Conservation (phyloP, 208 protist species). For the Strigomonas culicis region DNA sequence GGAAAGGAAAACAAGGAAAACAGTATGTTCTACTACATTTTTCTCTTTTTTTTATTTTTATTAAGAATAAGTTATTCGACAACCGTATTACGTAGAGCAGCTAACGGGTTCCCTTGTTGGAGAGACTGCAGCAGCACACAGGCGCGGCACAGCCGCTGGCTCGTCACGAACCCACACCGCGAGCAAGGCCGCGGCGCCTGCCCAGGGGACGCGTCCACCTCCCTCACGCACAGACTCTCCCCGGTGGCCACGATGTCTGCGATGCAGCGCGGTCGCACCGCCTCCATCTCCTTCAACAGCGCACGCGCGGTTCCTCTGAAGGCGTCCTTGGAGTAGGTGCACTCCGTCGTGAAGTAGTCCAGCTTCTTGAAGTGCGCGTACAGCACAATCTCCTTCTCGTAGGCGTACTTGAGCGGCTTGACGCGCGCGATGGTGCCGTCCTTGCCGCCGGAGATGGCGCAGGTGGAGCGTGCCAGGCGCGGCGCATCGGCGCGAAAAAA, state of each 20-base stretch:
- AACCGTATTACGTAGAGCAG: not conserved
- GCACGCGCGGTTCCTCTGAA: conserved; percentile 93
- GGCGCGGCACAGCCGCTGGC: conserved; percentile 90
- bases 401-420: conserved; percentile 97
- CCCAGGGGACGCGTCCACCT: conserved; percentile 29
- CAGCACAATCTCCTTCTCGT: conserved; percentile 98
- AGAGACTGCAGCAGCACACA: conserved; percentile 93
- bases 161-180: conserved; percentile 91
- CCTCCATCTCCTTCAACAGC: conserved; percentile 95
- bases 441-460: conserved; percentile 26
- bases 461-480: conserved; percentile 90
- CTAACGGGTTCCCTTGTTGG: conserved; percentile 35
- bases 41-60: too few relatives aligned
- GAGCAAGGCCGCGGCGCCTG: conserved; percentile 61
- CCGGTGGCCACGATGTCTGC: conserved; percentile 90
- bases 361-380: conserved; percentile 98
- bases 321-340: conserved; percentile 95
- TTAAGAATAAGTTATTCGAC: conserved; percentile 2
- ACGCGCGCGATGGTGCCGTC: conserved; percentile 63
- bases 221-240: conserved; percentile 74
- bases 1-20: too few relatives aligned
- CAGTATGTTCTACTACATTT: too few relatives aligned
- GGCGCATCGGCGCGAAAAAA: conserved; percentile 93
- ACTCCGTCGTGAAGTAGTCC: conserved; percentile 98
- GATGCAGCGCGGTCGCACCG: conserved; percentile 87